Evolutionary conservation across 2,329 filamentous ascomycete genomes (phyloP).

Genomic region (Sporothrix curviconia): DNA sequence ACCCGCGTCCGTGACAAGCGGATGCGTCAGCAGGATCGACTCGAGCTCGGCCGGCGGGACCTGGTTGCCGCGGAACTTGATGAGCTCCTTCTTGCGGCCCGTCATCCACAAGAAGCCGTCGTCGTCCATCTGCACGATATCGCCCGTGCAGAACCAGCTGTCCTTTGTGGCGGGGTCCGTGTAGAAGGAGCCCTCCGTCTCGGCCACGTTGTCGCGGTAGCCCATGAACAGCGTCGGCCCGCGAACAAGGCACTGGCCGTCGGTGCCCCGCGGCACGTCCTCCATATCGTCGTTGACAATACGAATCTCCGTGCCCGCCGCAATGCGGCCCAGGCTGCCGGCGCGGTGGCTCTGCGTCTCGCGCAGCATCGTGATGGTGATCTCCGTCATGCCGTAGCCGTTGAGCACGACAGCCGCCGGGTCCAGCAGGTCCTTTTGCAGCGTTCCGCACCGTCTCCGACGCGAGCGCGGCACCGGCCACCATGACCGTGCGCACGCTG

Average conservation of each 20-base stretch:
- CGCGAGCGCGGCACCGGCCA: slow-evolving; percentile 62
- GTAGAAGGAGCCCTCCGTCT: slow-evolving; percentile 53
- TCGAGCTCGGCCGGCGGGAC: slow-evolving; percentile 51
- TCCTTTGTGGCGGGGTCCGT: slow-evolving; percentile 32
- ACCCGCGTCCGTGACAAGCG: slow-evolving; percentile 39
- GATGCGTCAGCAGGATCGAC: slow-evolving; percentile 37
- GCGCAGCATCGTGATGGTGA: slow-evolving; percentile 56
- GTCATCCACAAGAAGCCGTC: slow-evolving; percentile 55
- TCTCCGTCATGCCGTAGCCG: slow-evolving; percentile 83
- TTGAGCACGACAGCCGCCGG: slow-evolving; percentile 46
- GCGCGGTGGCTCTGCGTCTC: slow-evolving; percentile 35
- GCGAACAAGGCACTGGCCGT: slow-evolving; percentile 56
- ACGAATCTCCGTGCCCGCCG: slow-evolving; percentile 43
- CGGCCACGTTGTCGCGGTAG: slow-evolving; percentile 65
- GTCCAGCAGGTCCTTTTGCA: slow-evolving; percentile 42
- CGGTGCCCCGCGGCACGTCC: slow-evolving; percentile 39
- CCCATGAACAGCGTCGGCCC: slow-evolving; percentile 68
- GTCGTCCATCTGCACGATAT: slow-evolving; percentile 60
- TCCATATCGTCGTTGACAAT: slow-evolving; percentile 49
- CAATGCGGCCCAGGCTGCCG: slow-evolving; percentile 39
- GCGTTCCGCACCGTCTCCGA: slow-evolving; percentile 49
- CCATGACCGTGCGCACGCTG: slow-evolving; percentile 51
- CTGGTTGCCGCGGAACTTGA: slow-evolving; percentile 54
- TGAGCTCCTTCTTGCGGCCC: slow-evolving; percentile 65
- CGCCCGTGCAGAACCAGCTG: slow-evolving; percentile 67